phyloP scores from a whole-genome alignment of 2,329 filamentous ascomycete species.

The Paecilomyces fulvus region DNA sequence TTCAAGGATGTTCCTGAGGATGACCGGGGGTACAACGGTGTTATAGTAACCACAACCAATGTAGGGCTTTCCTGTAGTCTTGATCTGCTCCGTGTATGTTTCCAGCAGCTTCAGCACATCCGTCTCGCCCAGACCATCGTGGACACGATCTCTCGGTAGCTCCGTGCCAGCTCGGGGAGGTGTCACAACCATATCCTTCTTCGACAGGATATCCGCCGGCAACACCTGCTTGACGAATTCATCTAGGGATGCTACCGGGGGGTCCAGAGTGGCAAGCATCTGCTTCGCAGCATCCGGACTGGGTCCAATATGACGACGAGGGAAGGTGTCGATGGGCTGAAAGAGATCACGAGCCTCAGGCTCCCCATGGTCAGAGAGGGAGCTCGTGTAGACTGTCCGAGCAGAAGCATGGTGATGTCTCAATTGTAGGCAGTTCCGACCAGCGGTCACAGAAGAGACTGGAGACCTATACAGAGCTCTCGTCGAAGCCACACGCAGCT shows the following conservation, averaged over 20 bases:
- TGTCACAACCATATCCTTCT: slow-evolving; percentile 53
- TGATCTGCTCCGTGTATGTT: slow-evolving; percentile 48
- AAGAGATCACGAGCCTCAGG: slow-evolving; percentile 32
- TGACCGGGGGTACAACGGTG: slow-evolving; percentile 78
- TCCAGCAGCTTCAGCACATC: slow-evolving; percentile 34
- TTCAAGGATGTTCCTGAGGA: slow-evolving; percentile 86
- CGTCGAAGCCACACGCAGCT: not conserved
- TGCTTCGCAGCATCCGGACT: slow-evolving; percentile 57
- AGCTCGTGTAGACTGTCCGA: slow-evolving; percentile 70
- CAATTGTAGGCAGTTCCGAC: slow-evolving; percentile 21
- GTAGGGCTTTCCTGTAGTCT: slow-evolving; percentile 54
- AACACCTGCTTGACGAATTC: slow-evolving; percentile 80
- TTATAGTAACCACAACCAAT: slow-evolving; percentile 85
- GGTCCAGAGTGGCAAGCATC: slow-evolving; percentile 75
- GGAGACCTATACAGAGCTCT: slow-evolving; percentile 3
- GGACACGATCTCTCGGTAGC: slow-evolving; percentile 29
- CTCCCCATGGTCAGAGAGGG: slow-evolving; percentile 72
- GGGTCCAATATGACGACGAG: slow-evolving; percentile 80
- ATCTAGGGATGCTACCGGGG: slow-evolving; percentile 64
- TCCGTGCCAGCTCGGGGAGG: slow-evolving; percentile 36
- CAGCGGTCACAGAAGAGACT: slow-evolving; percentile 21
- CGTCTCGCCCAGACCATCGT: slow-evolving; percentile 39
- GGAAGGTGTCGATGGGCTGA: slow-evolving; percentile 53
- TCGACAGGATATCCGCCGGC: slow-evolving; percentile 67
- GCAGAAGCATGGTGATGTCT: slow-evolving; percentile 14